phyloP scores from a whole-genome alignment of 306 rosid species.

The Lablab purpureus region DNA sequence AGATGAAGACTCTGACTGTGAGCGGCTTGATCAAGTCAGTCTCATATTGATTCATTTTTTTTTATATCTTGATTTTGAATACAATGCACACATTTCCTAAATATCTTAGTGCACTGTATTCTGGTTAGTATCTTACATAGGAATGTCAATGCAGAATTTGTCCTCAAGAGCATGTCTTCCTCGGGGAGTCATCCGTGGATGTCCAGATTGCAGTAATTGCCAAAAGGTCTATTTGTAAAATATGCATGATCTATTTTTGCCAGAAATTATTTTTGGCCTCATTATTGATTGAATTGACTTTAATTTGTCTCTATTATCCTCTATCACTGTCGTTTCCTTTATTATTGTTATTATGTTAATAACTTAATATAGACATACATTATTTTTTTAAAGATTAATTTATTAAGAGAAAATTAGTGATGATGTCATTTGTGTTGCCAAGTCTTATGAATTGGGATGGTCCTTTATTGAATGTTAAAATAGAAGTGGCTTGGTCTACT shows the following conservation, averaged over 20 bases:
- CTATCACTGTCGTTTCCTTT: constrained; percentile 8
- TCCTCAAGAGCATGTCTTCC: constrained; percentile 65
- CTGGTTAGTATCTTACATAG: constrained; percentile 49
- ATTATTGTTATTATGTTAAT: constrained; percentile 15
- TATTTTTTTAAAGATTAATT: not conserved
- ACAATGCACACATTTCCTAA: constrained; percentile 31
- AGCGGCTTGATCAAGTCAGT: constrained; percentile 76
- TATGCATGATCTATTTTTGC: constrained; percentile 27
- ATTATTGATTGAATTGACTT: constrained; percentile 34
- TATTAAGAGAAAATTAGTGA: not conserved
- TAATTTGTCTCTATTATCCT: not conserved
- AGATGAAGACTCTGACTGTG: constrained; percentile 75
- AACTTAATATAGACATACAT: not conserved
- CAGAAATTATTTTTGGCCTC: constrained; percentile 11
- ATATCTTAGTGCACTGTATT: constrained; percentile 21
- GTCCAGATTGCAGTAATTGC: constrained; percentile 83
- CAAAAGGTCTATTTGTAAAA: constrained; percentile 71
- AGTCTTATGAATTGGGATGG: constrained; percentile 37
- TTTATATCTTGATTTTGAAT: constrained; percentile 46
- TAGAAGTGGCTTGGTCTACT: constrained; percentile 29
- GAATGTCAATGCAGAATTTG: constrained; percentile 68
- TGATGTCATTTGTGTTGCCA: constrained; percentile 26
- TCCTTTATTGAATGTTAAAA: constrained; percentile 29
- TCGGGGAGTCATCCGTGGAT: constrained; percentile 91
- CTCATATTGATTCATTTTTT: constrained; percentile 37